Evolutionary conservation across 225 moss, liverwort and hornwort species (phyloP), one percentile per base, ranked within the genome.

Genomic region (Pseudoscleropodium purum): DNA sequence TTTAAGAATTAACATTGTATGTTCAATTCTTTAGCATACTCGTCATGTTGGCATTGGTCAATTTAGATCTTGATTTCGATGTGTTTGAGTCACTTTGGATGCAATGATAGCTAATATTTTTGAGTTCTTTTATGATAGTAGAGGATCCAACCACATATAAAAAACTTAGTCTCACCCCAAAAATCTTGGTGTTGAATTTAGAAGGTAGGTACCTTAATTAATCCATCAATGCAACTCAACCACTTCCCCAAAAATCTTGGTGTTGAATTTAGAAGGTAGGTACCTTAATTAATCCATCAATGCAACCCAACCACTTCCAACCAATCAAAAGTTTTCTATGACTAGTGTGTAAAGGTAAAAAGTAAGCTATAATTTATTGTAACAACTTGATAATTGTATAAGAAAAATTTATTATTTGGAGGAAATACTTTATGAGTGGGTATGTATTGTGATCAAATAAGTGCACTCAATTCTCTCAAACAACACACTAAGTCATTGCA

Each of bases 71-170:
- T 2, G 2, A 76, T 76, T 51, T 34, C 0, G 0, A 33, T 0
- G 3, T 23, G 0, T 5, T 76, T 52, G 8, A 23, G 13, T 76
- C 11, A 34, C 43, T 75, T 49, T 31, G 33, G 4, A 49, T 49
- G 49, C 2, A 1, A 31, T 49, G 49, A 75, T 0, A 0, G 0
- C 10, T 31, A 19, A 49, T 49, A 7, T 29, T 49, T 29, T 45
- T 49, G 2, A 75, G 12, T 7, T 75, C 7, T 75, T 49, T 2
- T 49, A 11, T 33, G 75, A 33, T 0, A 33, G 0, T 19, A 7
- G 13, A 20, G 0, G 13, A 49, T 25, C 24, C 7, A 34, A 12
- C 7, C 3, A 33, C 0, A 0, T 77, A 0, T 14, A 52, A 14
- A 5, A 15, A 52, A 23, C 2, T 20, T 21, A 52, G 8, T 23